Conservation (phyloP, 2,329 filamentous ascomycete genomes). For the Colletotrichum sp. region DNA sequence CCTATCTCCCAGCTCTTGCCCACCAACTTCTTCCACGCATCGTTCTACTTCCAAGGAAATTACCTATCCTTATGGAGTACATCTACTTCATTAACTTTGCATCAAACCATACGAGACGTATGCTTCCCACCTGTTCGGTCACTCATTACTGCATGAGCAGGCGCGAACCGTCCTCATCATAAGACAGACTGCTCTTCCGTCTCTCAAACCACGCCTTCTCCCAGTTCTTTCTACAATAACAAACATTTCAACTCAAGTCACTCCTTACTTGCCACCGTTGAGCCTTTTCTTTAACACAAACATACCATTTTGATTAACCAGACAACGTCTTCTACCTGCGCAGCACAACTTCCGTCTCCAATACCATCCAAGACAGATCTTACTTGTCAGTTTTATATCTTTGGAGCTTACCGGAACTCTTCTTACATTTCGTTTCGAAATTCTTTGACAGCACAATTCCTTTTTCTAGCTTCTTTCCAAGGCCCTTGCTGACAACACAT, state of each 20-base stretch:
- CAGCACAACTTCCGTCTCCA: not conserved
- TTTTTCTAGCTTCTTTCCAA: too few species aligned
- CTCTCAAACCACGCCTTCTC: not conserved
- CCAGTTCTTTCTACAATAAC: not conserved
- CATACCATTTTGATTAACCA: accelerated
- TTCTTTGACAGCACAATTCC: accelerated
- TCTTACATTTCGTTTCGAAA: not conserved
- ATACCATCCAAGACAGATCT: not conserved
- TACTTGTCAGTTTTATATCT: accelerated
- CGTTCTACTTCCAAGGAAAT: accelerated
- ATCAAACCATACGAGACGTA: not conserved
- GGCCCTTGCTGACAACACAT: not conserved
- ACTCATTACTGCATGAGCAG: not conserved
- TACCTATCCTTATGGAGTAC: not conserved
- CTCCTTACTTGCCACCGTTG: not conserved
- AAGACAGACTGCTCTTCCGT: not conserved
- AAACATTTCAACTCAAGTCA: not conserved
- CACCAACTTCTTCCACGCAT: not conserved
- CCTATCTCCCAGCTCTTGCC: accelerated
- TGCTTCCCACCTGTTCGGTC: accelerated
- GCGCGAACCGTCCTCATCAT: not conserved
- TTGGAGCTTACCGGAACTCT: accelerated
- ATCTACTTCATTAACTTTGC: not conserved
- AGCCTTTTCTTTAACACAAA: not conserved
- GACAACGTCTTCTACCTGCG: accelerated